Conservation (phyloP, 2,329 filamentous ascomycete genomes). For the Venturia nashicola region DNA sequence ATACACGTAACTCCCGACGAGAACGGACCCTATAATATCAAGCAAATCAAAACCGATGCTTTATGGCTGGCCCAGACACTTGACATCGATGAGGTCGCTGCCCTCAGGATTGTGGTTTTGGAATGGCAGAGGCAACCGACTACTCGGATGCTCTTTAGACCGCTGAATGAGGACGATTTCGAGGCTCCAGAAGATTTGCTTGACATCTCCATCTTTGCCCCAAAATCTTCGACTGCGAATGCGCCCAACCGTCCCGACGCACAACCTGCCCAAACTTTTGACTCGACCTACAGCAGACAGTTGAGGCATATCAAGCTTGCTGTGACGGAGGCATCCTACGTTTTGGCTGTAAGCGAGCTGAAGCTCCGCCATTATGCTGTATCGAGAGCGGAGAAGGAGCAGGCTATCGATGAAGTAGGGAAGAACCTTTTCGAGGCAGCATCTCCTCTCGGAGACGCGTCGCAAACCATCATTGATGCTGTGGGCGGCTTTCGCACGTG, state of each 20-base stretch:
- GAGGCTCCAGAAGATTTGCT: neutral
- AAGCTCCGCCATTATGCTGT: neutral
- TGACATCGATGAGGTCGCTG: constrained; percentile 67
- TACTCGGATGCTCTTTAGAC: neutral
- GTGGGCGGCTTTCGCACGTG: neutral
- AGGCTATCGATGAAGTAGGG: neutral
- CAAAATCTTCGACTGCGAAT: neutral
- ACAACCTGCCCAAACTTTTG: neutral
- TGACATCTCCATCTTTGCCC: neutral
- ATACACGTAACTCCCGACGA: constrained; percentile 66
- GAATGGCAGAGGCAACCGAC: constrained; percentile 73
- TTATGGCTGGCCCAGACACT: constrained; percentile 73
- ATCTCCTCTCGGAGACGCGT: neutral
- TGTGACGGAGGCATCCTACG: neutral
- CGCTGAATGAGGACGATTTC: neutral
- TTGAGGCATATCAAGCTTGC: neutral
- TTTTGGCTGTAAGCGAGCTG: neutral
- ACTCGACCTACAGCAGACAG: neutral
- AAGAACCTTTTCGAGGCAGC: neutral
- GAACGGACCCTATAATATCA: constrained; percentile 57
- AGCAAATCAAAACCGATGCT: constrained; percentile 72
- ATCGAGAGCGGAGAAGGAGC: neutral
- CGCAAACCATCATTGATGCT: neutral
- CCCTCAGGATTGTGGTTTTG: constrained; percentile 65
- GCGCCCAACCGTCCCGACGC: neutral